phyloP scores from a whole-genome alignment of 1,139 yeast genomes.

The Pichia sp. region DNA sequence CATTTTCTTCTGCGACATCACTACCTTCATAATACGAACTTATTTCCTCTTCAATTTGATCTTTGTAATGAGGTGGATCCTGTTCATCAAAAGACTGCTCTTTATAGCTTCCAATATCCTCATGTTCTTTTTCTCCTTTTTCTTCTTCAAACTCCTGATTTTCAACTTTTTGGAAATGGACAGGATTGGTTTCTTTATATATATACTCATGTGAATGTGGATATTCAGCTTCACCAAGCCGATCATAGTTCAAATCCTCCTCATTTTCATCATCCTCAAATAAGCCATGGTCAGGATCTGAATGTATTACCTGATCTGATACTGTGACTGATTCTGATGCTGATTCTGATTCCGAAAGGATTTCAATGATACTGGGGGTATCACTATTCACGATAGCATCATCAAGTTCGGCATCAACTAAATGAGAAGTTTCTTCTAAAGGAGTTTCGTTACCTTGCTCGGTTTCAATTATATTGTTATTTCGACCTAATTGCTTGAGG shows the following conservation, averaged over 20 bases:
- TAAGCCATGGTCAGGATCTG: neutral
- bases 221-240: too few relatives aligned
- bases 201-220: too few relatives aligned
- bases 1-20: neutral
- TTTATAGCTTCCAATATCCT: neutral
- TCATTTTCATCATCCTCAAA: neutral
- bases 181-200: too few relatives aligned
- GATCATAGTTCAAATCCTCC: too few relatives aligned
- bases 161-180: neutral
- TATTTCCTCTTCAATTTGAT: conserved; percentile 3
- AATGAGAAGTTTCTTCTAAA: too few relatives aligned
- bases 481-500: too few relatives aligned
- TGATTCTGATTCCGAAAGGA: neutral
- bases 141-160: neutral
- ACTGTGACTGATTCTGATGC: neutral
- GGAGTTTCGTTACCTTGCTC: too few relatives aligned
- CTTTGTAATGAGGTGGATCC: neutral
- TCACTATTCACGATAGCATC: too few relatives aligned
- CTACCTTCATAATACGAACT: neutral
- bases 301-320: neutral
- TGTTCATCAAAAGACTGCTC: neutral
- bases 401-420: too few relatives aligned
- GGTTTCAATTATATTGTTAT: neutral
- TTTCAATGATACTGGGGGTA: neutral
- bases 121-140: conserved; percentile 2